Base-by-base conservation (phyloP, 176 grass and related monocot species). In the Urochloa ruziziensis region DNA sequence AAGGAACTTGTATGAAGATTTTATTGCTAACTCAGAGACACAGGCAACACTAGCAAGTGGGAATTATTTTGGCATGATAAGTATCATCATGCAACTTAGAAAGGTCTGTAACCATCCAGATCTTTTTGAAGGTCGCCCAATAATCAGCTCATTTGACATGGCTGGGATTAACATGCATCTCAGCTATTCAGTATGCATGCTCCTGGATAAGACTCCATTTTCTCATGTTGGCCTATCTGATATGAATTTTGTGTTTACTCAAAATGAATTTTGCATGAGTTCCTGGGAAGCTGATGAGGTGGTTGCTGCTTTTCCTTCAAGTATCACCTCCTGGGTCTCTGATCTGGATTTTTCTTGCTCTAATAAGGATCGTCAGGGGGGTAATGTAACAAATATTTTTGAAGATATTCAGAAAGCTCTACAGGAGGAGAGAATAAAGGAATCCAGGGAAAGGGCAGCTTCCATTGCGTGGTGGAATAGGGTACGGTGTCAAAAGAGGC, bases 41-140 rank as follows among this genome's bases (percentile, higher is more conserved):
- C 96, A 99, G 79, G 85, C 89, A 72, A 99, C 93, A 59, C 88
- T 99, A 48, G 65, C 87, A 23, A 94, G 91, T 96, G 75, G 91
- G 30, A 99, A 99, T 64, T 99, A 94, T 92, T 99, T 99, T 83
- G 96, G 93, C 33, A 99, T 99, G 96, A 99, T 99, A 78, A 99
- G 96, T 77, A 88, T 99, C 83, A 99, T 99, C 75, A 99, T 96
- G 96, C 96, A 99, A 87, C 91, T 99, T 59, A 89, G 96, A 56
- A 99, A 99, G 83, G 96, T 99, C 40, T 99, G 96, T 78, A 99
- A 99, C 52, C 96, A 99, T 93, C 96, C 96, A 24, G 96, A 99
- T 94, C 90, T 99, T 75, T 99, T 99, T 83, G 96, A 99, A 93
- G 96, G 96, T 46, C 89, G 93, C 30, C 93, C 96, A 73, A 99